Evolutionary conservation across 2,329 filamentous ascomycete genomes (phyloP).

Genomic region (Sarocladium kiliense): DNA sequence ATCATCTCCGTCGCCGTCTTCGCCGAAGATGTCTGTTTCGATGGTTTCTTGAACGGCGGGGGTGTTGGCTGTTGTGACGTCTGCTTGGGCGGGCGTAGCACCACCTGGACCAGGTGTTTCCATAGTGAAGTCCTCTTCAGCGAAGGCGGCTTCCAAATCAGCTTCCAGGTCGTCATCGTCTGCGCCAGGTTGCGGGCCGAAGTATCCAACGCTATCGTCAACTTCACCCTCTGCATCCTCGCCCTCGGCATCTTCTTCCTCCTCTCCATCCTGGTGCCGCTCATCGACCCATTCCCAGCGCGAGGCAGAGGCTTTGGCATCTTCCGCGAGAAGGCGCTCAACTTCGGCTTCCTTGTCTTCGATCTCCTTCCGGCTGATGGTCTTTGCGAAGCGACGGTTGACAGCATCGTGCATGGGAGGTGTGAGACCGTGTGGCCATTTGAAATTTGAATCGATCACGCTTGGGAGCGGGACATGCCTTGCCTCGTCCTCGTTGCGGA

Average conservation of each 20-base stretch:
- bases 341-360: constrained; percentile 80
- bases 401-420: constrained; percentile 83
- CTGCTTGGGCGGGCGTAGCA: constrained; percentile 37
- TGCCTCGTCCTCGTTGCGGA: constrained; percentile 62
- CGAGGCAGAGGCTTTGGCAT: constrained; percentile 56
- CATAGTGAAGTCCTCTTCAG: constrained; percentile 27
- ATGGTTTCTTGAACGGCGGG: constrained; percentile 41
- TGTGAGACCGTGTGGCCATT: constrained; percentile 81
- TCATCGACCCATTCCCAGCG: constrained; percentile 62
- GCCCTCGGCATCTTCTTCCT: constrained; percentile 56
- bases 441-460: constrained; percentile 63
- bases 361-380: constrained; percentile 76
- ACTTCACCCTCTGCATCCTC: constrained; percentile 45
- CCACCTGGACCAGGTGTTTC: constrained; percentile 38
- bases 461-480: constrained; percentile 61
- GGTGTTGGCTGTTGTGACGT: constrained; percentile 34
- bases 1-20: constrained; percentile 40
- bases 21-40: constrained; percentile 34
- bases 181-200: constrained; percentile 22
- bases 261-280: constrained; percentile 33
- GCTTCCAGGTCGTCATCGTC: constrained; percentile 44
- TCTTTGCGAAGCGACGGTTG: constrained; percentile 77
- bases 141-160: constrained; percentile 50
- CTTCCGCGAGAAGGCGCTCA: constrained; percentile 65
- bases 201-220: constrained; percentile 38